Conservation (phyloP, 129 eudicot species). For the Tagetes patula region DNA sequence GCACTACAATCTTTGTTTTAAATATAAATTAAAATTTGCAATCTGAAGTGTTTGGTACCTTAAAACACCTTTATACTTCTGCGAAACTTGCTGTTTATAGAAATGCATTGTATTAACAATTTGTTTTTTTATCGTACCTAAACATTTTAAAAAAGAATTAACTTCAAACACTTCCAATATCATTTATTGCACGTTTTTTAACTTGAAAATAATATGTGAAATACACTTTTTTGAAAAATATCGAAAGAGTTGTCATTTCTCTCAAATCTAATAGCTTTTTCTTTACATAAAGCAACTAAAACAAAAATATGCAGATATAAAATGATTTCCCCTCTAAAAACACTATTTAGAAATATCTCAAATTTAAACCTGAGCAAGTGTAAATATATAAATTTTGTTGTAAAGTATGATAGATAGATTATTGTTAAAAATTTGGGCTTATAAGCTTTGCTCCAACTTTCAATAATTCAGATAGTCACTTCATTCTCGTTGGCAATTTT, state of each 20-base stretch:
- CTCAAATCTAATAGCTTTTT: background rate
- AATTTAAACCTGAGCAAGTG: too few relatives aligned
- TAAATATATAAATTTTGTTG: too few relatives aligned
- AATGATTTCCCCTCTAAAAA: too few relatives aligned
- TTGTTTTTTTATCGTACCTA: slow-evolving; percentile 22
- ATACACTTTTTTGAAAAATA: too few relatives aligned
- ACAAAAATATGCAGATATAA: background rate
- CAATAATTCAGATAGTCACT: too few relatives aligned
- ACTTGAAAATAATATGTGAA: background rate
- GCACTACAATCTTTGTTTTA: background rate
- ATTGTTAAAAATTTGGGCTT: too few relatives aligned
- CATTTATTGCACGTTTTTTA: slow-evolving; percentile 9
- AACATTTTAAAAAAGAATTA: background rate
- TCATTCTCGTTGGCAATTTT: too few relatives aligned
- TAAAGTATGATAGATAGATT: too few relatives aligned
- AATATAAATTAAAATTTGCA: background rate
- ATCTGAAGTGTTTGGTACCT: slow-evolving; percentile 34
- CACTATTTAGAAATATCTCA: too few relatives aligned
- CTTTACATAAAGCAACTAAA: background rate
- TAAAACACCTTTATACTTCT: slow-evolving; percentile 18
- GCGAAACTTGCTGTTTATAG: slow-evolving; percentile 23
- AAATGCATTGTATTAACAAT: slow-evolving; percentile 19
- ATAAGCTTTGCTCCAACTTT: too few relatives aligned
- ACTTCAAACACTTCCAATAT: slow-evolving; percentile 3
- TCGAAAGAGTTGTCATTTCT: background rate